Percentiles rank a stretch among this genome's conserved stretches.
Evolutionary conservation across 768 basidiomycete genomes (phyloP).

Genomic region (Lanmaoa pseudosensibilis): DNA sequence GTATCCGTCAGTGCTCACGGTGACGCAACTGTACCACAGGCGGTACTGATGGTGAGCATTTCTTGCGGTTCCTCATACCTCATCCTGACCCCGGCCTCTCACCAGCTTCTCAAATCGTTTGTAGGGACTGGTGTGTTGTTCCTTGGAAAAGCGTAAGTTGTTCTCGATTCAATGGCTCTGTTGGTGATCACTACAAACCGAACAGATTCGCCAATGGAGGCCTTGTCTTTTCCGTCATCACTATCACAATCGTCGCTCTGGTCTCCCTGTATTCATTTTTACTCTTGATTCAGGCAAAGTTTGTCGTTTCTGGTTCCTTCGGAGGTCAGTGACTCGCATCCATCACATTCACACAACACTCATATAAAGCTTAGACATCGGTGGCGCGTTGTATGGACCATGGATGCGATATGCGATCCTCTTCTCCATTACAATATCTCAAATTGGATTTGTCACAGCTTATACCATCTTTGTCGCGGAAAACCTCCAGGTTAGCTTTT

Average conservation of each 20-base stretch:
- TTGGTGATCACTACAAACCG: constrained; percentile 4
- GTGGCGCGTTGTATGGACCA: constrained; percentile 85
- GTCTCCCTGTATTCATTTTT: constrained; percentile 94
- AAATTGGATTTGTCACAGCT: constrained; percentile 83
- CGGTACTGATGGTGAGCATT: constrained; percentile 80
- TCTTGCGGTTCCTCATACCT: background rate
- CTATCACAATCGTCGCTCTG: constrained; percentile 76
- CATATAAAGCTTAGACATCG: constrained; percentile 65
- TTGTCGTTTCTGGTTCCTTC: constrained; percentile 88
- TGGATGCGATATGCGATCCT: constrained; percentile 94
- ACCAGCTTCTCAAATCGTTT: constrained; percentile 86
- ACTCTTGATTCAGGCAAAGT: constrained; percentile 82
- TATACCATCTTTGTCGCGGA: constrained; percentile 97
- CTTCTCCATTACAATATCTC: constrained; percentile 83
- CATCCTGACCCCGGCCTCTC: background rate
- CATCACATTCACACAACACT: constrained; percentile 1
- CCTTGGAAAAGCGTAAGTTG: constrained; percentile 81
- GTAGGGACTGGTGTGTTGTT: constrained; percentile 96
- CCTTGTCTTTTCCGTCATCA: constrained; percentile 79
- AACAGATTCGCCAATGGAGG: constrained; percentile 93
- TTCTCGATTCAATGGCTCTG: background rate
- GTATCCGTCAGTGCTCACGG: constrained; percentile 66
- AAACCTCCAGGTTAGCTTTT: constrained; percentile 59
- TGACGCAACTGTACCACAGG: constrained; percentile 88
- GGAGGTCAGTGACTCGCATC: constrained; percentile 59